Conservation (phyloP, 2,329 filamentous ascomycete species). For the Neofusicoccum ribis region DNA sequence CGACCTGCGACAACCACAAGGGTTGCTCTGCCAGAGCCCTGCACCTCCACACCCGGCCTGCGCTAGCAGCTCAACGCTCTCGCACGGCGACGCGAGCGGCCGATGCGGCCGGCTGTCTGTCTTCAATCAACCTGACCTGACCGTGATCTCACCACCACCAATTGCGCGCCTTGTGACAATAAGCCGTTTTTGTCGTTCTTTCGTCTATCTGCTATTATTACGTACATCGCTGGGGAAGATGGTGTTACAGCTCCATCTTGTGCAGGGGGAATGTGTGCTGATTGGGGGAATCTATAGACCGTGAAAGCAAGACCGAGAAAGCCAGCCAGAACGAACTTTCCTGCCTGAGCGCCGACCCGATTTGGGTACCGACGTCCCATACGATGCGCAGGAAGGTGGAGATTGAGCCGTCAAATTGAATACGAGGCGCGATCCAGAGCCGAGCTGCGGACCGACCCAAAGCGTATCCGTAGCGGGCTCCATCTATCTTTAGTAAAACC, state of each 20-base stretch:
- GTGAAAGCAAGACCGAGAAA: background rate
- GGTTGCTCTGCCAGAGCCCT: background rate
- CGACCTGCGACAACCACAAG: background rate
- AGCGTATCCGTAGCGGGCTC: background rate
- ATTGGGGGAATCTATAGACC: background rate
- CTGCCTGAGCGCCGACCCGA: background rate
- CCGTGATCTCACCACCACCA: background rate
- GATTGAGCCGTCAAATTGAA: background rate
- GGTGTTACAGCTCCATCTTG: background rate
- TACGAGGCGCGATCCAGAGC: background rate
- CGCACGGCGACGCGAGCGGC: conserved; percentile 1
- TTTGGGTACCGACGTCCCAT: background rate
- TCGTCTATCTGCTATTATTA: background rate
- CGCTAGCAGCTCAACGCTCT: conserved; percentile 5
- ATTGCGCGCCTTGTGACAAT: background rate
- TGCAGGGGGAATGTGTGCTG: background rate
- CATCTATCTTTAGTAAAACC: background rate
- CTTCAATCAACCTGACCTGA: background rate
- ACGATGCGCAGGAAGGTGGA: background rate
- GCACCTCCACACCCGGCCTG: background rate
- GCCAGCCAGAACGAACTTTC: background rate
- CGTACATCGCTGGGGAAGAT: background rate
- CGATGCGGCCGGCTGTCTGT: background rate
- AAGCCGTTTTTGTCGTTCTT: background rate
- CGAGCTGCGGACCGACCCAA: background rate